These are phyloP conservation scores for Yamadazyma epiphylla DNA, from an alignment of 1,139 yeast genomes.

Conservation along the genomic window DNA sequence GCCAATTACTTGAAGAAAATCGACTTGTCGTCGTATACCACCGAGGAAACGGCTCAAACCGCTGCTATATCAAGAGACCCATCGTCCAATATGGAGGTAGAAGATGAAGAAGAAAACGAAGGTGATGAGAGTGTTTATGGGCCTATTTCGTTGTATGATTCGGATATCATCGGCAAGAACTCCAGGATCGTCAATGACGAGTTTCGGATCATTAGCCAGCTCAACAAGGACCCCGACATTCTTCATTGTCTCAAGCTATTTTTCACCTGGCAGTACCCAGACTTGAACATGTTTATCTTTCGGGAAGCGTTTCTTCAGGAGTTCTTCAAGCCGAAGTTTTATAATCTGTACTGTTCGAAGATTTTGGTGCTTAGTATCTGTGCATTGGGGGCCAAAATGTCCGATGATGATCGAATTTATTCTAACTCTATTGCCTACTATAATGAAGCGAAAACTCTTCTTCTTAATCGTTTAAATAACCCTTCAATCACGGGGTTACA, in stretches of 20 bases:
- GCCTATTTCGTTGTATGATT: slow-evolving; percentile 48
- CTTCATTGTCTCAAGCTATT: slow-evolving; percentile 51
- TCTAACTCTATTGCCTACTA: slow-evolving; percentile 40
- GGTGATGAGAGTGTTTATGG: slow-evolving; percentile 39
- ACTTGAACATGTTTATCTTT: slow-evolving; percentile 57
- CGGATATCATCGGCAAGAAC: slow-evolving; percentile 19
- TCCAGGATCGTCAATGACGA: slow-evolving; percentile 19
- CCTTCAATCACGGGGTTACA: slow-evolving; percentile 16
- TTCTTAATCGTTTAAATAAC: slow-evolving; percentile 36
- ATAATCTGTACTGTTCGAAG: slow-evolving; percentile 47
- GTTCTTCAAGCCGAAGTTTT: slow-evolving; percentile 47
- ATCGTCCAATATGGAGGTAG: neutral
- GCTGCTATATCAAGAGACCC: neutral
- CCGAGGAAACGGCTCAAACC: slow-evolving; percentile 2
- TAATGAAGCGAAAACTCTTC: slow-evolving; percentile 39
- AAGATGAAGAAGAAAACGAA: slow-evolving; percentile 13
- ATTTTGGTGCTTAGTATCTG: slow-evolving; percentile 52
- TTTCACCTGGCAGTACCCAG: slow-evolving; percentile 66
- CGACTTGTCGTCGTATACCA: slow-evolving; percentile 13
- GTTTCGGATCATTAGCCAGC: slow-evolving; percentile 17
- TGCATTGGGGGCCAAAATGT: slow-evolving; percentile 53
- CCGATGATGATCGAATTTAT: slow-evolving; percentile 39
- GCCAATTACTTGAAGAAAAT: slow-evolving; percentile 17
- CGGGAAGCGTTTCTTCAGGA: slow-evolving; percentile 63
- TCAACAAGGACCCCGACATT: slow-evolving; percentile 40